Evolutionary conservation across 2,329 filamentous ascomycete species (phyloP), one percentile per base, ranked within the genome.

Genomic region (Ophiostoma sp.): DNA sequence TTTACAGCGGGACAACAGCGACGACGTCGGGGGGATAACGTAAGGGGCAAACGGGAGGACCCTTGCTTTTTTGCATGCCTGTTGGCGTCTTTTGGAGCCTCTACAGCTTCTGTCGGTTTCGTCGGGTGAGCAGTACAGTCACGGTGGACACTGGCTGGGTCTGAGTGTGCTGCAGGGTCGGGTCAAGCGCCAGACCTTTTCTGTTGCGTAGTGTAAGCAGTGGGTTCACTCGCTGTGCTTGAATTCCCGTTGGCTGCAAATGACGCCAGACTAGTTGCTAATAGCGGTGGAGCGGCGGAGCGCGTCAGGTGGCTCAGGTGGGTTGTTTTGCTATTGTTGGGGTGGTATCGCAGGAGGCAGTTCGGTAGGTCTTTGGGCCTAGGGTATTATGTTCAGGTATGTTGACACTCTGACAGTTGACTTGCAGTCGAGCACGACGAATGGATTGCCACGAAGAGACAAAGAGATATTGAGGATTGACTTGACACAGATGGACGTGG

Each of bases 221-320:
- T 42, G n/a, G 61, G 36, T 45, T 28, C 61, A 11, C 31, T 45
- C n/a, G 15, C 12, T 45, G 36, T 50, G 64, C 28, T 52, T 68
- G 31, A 48, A 66, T n/a, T 50, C 25, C 42, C 64, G 42, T 36
- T 69, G 64, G 25, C 45, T 69, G 25, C 42, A 50, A 69, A 69
- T 69, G 64, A 69, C 64, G 64, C 64, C 25, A 68, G 64, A 69
- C 42, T 69, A 69, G 61, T 45, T 12, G 61, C 61, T 45, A 28
- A 17, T 45, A 28, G 25, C 61, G 36, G 61, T 66, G 61, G 61
- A 45, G 61, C 36, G 61, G 61, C 61, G 61, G 61, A 45, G 61
- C 36, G 61, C 33, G 64, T 36, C 64, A 69, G 64, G 64, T 69
- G 64, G 64, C 11, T 48, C 3, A 25, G 3, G 33, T 36, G 33